phyloP scores from a whole-genome alignment of 352 stramenopile species.

The Thraustotheca clavata region DNA sequence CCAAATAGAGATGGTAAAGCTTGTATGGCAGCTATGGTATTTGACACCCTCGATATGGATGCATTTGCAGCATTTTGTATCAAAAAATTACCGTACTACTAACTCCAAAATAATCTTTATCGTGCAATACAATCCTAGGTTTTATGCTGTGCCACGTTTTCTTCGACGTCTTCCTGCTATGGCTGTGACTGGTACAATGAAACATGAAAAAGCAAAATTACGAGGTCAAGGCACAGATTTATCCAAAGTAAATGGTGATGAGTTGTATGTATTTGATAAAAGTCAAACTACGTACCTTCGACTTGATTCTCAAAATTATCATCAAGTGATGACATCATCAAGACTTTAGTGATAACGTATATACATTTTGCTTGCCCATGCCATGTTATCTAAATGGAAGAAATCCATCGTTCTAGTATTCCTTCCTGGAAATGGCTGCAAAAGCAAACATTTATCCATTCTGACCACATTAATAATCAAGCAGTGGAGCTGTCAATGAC shows the following conservation, averaged over 20 bases:
- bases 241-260: conserved; percentile 37
- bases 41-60: conserved; percentile 55
- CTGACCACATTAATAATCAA: too few relatives aligned
- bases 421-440: too few relatives aligned
- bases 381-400: too few relatives aligned
- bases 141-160: conserved; percentile 81
- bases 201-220: conserved; percentile 87
- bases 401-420: too few relatives aligned
- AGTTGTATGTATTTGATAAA: conserved; percentile 53
- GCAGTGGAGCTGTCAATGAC: too few relatives aligned
- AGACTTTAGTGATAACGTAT: too few relatives aligned
- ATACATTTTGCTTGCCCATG: too few relatives aligned
- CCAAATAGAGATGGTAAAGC: conserved; percentile 69
- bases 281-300: conserved; percentile 38
- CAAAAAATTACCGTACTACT: conserved; percentile 30
- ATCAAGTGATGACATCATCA: conserved; percentile 42
- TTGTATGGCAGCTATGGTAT: conserved; percentile 79
- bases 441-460: too few relatives aligned
- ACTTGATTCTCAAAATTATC: conserved; percentile 49
- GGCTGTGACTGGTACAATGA: conserved; percentile 85
- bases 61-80: conserved; percentile 47
- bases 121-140: conserved; percentile 24
- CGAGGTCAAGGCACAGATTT: conserved; percentile 71
- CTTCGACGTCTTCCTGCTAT: conserved; percentile 63
- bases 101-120: too few relatives aligned